Evolutionary conservation across 2,329 filamentous ascomycete genomes (phyloP).

Genomic region (Trichoderma hamatum): DNA sequence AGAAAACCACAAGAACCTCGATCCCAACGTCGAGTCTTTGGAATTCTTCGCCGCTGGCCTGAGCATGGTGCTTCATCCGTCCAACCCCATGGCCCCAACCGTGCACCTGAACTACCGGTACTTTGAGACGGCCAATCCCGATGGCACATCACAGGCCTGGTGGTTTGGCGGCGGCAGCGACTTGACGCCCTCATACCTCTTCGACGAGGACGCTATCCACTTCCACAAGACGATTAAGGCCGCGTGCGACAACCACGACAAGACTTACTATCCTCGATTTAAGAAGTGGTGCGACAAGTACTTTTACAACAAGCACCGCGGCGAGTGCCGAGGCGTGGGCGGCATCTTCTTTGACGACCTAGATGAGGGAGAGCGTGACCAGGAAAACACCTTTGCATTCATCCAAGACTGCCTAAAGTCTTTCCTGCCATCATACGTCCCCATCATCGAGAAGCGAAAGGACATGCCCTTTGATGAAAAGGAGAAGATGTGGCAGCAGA

Average conservation of each 20-base stretch:
- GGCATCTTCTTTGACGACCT: slow-evolving; percentile 99
- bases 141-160: slow-evolving; percentile 84
- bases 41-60: slow-evolving; percentile 95
- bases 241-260: slow-evolving; percentile 90
- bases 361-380: slow-evolving; percentile 81
- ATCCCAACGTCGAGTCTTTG: slow-evolving; percentile 74
- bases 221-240: slow-evolving; percentile 95
- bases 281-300: slow-evolving; percentile 99
- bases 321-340: slow-evolving; percentile 83
- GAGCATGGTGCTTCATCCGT: slow-evolving; percentile 89
- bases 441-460: slow-evolving; percentile 85
- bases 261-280: slow-evolving; percentile 88
- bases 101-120: slow-evolving; percentile 99
- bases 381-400: slow-evolving; percentile 88
- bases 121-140: slow-evolving; percentile 89
- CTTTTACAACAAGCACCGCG: slow-evolving; percentile 90
- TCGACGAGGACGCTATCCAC: slow-evolving; percentile 95
- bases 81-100: slow-evolving; percentile 95
- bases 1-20: slow-evolving; percentile 89
- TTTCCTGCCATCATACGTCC: slow-evolving; percentile 88
- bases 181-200: slow-evolving; percentile 89
- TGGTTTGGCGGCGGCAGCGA: slow-evolving; percentile 98
- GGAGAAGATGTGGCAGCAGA: slow-evolving; percentile 96
- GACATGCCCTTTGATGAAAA: slow-evolving; percentile 85
- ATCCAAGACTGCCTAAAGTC: slow-evolving; percentile 81